These are phyloP conservation scores for Ophioceras dolichostomum DNA, from an alignment of 2,329 filamentous ascomycete genomes.

Conservation along the genomic window DNA sequence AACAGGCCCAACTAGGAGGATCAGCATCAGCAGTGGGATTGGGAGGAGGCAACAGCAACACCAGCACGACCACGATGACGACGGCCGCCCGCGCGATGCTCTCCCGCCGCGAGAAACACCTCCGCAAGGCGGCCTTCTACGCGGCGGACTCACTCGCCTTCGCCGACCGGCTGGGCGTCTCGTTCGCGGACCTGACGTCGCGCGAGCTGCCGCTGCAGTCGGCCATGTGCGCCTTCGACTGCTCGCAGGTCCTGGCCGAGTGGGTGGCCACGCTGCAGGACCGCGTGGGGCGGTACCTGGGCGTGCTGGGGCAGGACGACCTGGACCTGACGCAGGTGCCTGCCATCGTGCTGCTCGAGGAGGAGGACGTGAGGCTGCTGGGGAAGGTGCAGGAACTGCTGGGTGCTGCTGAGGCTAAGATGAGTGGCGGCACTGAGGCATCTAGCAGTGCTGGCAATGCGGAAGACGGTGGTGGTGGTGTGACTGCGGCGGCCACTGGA, in stretches of 20 bases:
- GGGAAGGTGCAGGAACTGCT: constrained; percentile 74
- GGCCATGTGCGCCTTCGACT: constrained; percentile 87
- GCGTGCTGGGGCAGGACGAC: constrained; percentile 72
- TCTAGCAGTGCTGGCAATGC: too few relatives aligned
- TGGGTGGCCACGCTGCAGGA: constrained; percentile 92
- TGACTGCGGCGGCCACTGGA: too few relatives aligned
- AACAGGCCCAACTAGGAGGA: too few relatives aligned
- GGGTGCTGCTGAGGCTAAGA: constrained; percentile 64
- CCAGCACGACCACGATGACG: too few relatives aligned
- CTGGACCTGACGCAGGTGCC: constrained; percentile 72
- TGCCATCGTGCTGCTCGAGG: constrained; percentile 79
- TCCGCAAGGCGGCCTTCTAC: constrained; percentile 91
- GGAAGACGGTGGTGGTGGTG: constrained; percentile 34
- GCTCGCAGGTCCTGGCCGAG: constrained; percentile 84
- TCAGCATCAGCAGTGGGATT: neutral
- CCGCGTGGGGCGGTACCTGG: constrained; percentile 79
- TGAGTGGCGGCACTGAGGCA: constrained; percentile 51
- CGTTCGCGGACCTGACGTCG: constrained; percentile 72
- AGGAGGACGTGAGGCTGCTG: constrained; percentile 79
- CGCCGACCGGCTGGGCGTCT: constrained; percentile 75
- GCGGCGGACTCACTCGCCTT: constrained; percentile 84
- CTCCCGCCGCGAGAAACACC: constrained; percentile 72
- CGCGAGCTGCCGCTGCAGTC: constrained; percentile 82
- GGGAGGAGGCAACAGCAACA: too few relatives aligned
- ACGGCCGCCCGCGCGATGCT: too few relatives aligned